Base-by-base conservation (phyloP, 2,329 filamentous ascomycete species). In the Xylaria multiplex region DNA sequence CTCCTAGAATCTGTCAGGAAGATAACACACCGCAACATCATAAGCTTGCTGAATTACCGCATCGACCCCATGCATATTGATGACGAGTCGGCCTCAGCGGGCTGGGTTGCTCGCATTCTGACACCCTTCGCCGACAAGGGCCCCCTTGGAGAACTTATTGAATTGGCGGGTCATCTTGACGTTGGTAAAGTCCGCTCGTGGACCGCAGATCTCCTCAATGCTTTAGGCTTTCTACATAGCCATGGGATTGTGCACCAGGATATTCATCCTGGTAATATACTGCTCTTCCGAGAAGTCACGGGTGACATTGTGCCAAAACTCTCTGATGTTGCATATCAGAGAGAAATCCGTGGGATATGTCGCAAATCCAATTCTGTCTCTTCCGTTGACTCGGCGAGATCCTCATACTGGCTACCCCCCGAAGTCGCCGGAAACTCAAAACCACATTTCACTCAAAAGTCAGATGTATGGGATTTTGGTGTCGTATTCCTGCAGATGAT, bases 391-490 rank as follows among this genome's bases (percentile, higher is more conserved):
- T 85, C 88, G 27, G 87, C 91, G 16, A 91, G 90, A 71, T 93
- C 93, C 16, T 89, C 91, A 1, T 93, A 93, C 70, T 97, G 94
- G 94, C 79, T 91, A 6, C 89, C 94, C 1, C 91, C 93, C 1
- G 93, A 97, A 78, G 85, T 93, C 57, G 86, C 87, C 35, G 85
- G 81, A 53, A 85, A 83, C 0, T 87, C 85, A 65, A 90, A 86
- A 32, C 85, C 85, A 35, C 83, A 91, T 77, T 84, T 90, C 80
- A 89, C 86, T 1, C 86, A 86, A 73, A 97, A 97, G 77, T 93
- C 93, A 0, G 96, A 98, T 77, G 88, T 98, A 8, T 99, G 96
- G 96, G 92, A 97, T 71, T 89, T 99, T 73, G 96, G 96, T 4
- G 88, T 97, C 35, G 87, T 97, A 5, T 92, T 97, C 72, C 79